Conservation (phyloP, 768 basidiomycete genomes). For the Kwoniella mangroviensis region DNA sequence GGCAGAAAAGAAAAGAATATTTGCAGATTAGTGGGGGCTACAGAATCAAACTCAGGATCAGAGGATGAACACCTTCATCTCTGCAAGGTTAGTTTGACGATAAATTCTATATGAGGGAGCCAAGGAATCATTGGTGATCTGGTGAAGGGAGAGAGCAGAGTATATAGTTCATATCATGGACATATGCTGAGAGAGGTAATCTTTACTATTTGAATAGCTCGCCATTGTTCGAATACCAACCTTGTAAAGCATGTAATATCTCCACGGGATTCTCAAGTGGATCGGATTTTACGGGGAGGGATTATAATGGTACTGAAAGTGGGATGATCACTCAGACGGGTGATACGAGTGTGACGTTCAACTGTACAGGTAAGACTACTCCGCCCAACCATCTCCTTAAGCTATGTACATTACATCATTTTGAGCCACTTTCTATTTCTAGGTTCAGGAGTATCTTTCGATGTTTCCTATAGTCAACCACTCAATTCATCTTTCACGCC, state of each 20-base stretch:
- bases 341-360: slow-evolving; percentile 28
- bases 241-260: slow-evolving; percentile 32
- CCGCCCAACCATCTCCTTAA: too few relatives aligned
- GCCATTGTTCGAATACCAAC: slow-evolving; percentile 37
- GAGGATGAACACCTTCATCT: slow-evolving; percentile 30
- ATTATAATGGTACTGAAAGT: slow-evolving; percentile 21
- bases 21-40: too few relatives aligned
- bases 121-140: not conserved
- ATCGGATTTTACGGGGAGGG: not conserved
- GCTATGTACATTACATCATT: not conserved
- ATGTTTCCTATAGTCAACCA: slow-evolving; percentile 11
- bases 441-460: slow-evolving; percentile 22
- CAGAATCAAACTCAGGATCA: too few relatives aligned
- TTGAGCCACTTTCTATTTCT: not conserved
- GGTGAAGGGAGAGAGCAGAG: not conserved
- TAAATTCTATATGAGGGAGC: not conserved
- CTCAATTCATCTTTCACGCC: slow-evolving; percentile 8
- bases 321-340: slow-evolving; percentile 22
- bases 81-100: slow-evolving; percentile 12
- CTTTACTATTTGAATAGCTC: slow-evolving; percentile 21
- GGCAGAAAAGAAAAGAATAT: too few relatives aligned
- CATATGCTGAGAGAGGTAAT: not conserved
- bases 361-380: slow-evolving; percentile 37
- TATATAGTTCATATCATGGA: not conserved
- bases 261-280: slow-evolving; percentile 14